These are phyloP conservation scores for Gyrodon lividus DNA, from an alignment of 768 basidiomycete species.

Conservation along the genomic window DNA sequence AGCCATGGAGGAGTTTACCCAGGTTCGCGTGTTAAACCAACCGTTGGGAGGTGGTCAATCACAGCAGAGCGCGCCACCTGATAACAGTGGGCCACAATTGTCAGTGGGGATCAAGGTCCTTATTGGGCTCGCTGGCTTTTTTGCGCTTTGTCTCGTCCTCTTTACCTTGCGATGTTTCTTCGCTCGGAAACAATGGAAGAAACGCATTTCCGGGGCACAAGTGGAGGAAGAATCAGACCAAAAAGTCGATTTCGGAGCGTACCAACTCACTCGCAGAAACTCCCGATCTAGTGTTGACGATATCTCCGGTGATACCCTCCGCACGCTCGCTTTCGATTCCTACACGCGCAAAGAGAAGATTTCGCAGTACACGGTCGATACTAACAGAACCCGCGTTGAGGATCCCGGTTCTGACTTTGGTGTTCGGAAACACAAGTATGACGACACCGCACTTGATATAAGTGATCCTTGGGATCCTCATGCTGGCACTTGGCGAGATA, in stretches of 20 bases:
- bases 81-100: constrained; percentile 37
- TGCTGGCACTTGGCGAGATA: constrained; percentile 27
- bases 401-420: constrained; percentile 14
- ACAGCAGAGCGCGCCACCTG: constrained; percentile 6
- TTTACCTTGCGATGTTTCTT: constrained; percentile 57
- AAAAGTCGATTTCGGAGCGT: constrained; percentile 24
- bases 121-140: constrained; percentile 56
- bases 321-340: constrained; percentile 38
- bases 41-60: constrained; percentile 40
- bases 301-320: constrained; percentile 37
- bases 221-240: constrained; percentile 12
- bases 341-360: constrained; percentile 34
- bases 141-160: constrained; percentile 51
- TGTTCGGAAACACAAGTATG: constrained; percentile 6
- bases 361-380: constrained; percentile 36
- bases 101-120: constrained; percentile 64
- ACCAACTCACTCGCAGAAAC: constrained; percentile 35
- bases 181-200: constrained; percentile 37
- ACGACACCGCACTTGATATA: constrained; percentile 2
- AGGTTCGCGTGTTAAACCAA: constrained; percentile 64
- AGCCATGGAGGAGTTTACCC: constrained; percentile 67
- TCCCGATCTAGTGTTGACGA: constrained; percentile 27
- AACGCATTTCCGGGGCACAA: constrained; percentile 11
- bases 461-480: constrained; percentile 26
- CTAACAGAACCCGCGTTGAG: constrained; percentile 27